Conservation (phyloP, 2,329 filamentous ascomycete species). For the Teratosphaeria gauchensis region DNA sequence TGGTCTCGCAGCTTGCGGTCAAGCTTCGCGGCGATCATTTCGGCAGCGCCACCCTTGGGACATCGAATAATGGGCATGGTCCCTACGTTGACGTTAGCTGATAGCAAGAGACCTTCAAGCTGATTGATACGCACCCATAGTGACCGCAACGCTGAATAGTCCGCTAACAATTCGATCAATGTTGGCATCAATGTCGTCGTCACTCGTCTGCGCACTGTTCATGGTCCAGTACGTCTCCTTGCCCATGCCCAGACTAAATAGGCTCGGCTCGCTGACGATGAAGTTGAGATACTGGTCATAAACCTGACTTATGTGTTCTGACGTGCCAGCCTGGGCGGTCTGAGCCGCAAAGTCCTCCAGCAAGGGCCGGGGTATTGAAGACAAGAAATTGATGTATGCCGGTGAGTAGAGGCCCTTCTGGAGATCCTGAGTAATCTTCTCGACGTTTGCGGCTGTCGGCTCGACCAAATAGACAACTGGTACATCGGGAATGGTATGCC, state of each 20-base stretch:
- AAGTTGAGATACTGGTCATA: constrained; percentile 98
- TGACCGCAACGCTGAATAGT: constrained; percentile 96
- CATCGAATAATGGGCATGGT: constrained; percentile 93
- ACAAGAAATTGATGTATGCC: constrained; percentile 94
- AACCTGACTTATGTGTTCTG: constrained; percentile 83
- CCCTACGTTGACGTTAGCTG: constrained; percentile 37
- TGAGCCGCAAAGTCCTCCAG: constrained; percentile 91
- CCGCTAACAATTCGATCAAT: constrained; percentile 90
- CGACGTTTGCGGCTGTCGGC: constrained; percentile 69
- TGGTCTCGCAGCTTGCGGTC: constrained; percentile 95
- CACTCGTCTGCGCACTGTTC: constrained; percentile 83
- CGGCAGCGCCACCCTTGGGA: constrained; percentile 83
- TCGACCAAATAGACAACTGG: constrained; percentile 95
- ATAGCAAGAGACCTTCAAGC: neutral
- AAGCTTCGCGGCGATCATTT: constrained; percentile 87
- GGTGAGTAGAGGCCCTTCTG: constrained; percentile 82
- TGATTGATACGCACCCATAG: constrained; percentile 61
- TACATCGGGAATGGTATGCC: constrained; percentile 90
- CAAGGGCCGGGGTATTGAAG: constrained; percentile 78
- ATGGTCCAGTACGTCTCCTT: constrained; percentile 94
- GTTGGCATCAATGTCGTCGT: constrained; percentile 77
- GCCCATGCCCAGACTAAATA: constrained; percentile 89
- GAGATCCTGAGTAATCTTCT: constrained; percentile 75
- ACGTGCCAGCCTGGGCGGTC: constrained; percentile 72
- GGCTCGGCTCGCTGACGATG: constrained; percentile 85